A percentile compares a stretch with the other conserved stretches of the same genome.
These are phyloP conservation scores for Leishmania tarentolae DNA, from an alignment of 208 protist species.

Conservation along the genomic window DNA sequence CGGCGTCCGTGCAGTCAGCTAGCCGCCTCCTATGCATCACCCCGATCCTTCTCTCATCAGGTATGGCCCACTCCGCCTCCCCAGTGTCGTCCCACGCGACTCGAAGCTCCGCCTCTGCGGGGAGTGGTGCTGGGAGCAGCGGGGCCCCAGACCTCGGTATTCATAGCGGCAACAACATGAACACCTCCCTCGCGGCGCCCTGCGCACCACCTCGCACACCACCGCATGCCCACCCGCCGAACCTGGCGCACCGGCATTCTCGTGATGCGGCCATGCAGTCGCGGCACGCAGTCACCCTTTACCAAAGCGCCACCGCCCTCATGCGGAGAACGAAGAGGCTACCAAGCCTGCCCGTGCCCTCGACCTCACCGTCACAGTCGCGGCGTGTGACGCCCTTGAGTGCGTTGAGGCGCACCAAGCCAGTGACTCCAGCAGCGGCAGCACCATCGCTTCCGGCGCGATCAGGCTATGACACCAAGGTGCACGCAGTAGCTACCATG, in stretches of 20 bases:
- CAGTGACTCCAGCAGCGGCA: neutral
- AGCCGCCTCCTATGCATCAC: neutral
- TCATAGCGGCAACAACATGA: conserved; percentile 2
- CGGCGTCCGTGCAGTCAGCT: neutral
- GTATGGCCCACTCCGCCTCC: neutral
- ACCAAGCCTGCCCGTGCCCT: neutral
- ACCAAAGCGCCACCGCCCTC: neutral
- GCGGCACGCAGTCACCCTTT: neutral
- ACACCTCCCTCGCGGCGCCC: neutral
- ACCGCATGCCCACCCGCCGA: neutral
- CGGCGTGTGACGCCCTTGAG: neutral
- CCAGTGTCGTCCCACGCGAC: neutral
- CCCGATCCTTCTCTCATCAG: neutral
- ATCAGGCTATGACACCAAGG: neutral
- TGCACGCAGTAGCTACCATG: neutral
- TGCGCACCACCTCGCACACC: neutral
- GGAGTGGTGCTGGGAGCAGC: neutral
- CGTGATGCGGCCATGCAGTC: neutral
- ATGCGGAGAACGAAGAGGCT: neutral
- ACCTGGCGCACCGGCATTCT: neutral
- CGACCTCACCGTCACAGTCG: neutral
- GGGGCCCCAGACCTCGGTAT: neutral
- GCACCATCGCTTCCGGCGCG: neutral
- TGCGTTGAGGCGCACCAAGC: neutral
- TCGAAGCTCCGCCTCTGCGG: neutral